phyloP scores from a whole-genome alignment of 768 basidiomycete genomes.

The Butyriboletus loyo region DNA sequence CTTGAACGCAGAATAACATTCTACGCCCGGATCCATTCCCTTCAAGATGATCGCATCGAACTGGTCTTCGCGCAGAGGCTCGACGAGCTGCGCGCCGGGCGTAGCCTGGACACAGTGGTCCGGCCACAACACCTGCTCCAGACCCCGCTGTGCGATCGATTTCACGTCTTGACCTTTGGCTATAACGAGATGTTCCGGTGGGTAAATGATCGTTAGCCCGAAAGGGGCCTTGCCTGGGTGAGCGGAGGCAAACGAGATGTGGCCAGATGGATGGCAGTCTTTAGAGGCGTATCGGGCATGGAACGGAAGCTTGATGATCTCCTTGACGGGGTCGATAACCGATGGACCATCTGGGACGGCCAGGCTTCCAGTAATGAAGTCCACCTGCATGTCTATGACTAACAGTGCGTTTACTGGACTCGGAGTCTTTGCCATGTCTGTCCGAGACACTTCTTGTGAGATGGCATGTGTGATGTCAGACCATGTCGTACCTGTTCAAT shows the following conservation, averaged over 20 bases:
- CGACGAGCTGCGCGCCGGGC: slow-evolving; percentile 59
- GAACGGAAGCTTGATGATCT: slow-evolving; percentile 58
- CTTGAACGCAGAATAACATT: slow-evolving; percentile 80
- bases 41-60: slow-evolving; percentile 48
- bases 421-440: slow-evolving; percentile 15
- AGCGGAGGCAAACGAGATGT: slow-evolving; percentile 68
- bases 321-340: slow-evolving; percentile 55
- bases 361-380: slow-evolving; percentile 75
- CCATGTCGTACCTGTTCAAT: background rate
- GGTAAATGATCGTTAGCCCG: slow-evolving; percentile 37
- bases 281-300: slow-evolving; percentile 49
- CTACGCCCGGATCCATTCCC: slow-evolving; percentile 57
- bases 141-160: slow-evolving; percentile 24
- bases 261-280: slow-evolving; percentile 57
- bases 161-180: slow-evolving; percentile 22
- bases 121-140: slow-evolving; percentile 71
- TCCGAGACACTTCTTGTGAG: background rate
- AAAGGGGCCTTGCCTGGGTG: slow-evolving; percentile 40
- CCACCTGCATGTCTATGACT: slow-evolving; percentile 79
- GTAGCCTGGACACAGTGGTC: slow-evolving; percentile 69
- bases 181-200: slow-evolving; percentile 32
- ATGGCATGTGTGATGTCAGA: background rate
- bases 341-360: slow-evolving; percentile 60
- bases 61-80: slow-evolving; percentile 41
- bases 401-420: slow-evolving; percentile 46